phyloP scores from a whole-genome alignment of 1,284 basidiomycete species.

The Apiotrichum siamense region DNA sequence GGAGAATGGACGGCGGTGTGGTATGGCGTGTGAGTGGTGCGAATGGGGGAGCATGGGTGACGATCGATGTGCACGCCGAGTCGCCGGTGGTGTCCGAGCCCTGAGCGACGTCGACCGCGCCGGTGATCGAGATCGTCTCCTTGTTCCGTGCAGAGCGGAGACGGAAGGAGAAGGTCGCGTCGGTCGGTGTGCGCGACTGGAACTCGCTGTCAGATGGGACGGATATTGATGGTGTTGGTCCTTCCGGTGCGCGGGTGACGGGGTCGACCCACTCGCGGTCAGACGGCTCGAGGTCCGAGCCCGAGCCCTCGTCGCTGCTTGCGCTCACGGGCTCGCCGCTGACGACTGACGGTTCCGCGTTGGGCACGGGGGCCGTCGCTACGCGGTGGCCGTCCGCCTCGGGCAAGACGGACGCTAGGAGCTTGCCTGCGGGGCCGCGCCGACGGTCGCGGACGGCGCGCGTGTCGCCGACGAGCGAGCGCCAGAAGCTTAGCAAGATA shows the following conservation, averaged over 20 bases:
- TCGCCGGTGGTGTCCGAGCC: constrained; percentile 18
- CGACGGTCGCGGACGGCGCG: constrained; percentile 23
- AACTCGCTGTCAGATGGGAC: constrained; percentile 24
- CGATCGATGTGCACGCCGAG: constrained; percentile 21
- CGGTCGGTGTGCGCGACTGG: constrained; percentile 11
- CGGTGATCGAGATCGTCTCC: constrained; percentile 9
- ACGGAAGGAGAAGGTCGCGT: constrained; percentile 27
- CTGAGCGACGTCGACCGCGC: constrained; percentile 4
- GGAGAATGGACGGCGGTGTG: constrained; percentile 6
- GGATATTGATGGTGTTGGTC: constrained; percentile 7
- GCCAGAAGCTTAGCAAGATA: constrained; percentile 40
- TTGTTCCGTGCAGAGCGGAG: constrained; percentile 30
- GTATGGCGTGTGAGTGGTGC: constrained; percentile 3
- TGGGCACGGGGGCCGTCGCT: no score
- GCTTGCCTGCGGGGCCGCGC: neutral
- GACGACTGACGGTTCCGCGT: no score
- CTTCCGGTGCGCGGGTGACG: constrained; percentile 35
- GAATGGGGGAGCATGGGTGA: neutral
- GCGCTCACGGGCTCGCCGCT: constrained; percentile 1
- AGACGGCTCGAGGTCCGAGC: constrained; percentile 14
- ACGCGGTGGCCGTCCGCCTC: no score
- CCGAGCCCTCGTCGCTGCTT: constrained; percentile 15
- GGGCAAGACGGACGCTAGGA: neutral
- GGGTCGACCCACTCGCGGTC: constrained; percentile 38
- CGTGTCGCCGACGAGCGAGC: constrained; percentile 41